These are phyloP conservation scores for Hypoxylon sp. DNA, from an alignment of 2,329 filamentous ascomycete genomes.

Conservation along the genomic window DNA sequence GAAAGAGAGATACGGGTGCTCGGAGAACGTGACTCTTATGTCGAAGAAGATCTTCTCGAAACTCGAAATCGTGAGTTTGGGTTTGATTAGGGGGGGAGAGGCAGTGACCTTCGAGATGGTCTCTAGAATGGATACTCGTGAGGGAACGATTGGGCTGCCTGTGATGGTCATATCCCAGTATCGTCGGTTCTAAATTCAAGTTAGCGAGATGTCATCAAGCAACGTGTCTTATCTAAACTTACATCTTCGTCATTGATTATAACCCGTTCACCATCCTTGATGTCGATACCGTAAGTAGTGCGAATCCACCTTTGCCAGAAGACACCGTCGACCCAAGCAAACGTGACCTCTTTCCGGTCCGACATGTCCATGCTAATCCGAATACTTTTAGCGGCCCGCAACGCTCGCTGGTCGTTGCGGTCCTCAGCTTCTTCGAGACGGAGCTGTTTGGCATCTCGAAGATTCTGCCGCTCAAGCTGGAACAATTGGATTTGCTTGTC, in stretches of 20 bases:
- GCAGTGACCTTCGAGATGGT: conserved; percentile 81
- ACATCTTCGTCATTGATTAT: conserved; percentile 98
- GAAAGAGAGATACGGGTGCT: conserved; percentile 72
- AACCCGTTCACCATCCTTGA: conserved; percentile 88
- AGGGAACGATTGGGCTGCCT: conserved; percentile 90
- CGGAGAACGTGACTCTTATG: conserved; percentile 69
- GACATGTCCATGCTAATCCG: conserved; percentile 91
- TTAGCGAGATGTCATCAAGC: conserved; percentile 54
- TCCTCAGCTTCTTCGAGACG: conserved; percentile 97
- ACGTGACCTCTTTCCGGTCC: conserved; percentile 88
- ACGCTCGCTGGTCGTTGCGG: conserved; percentile 87
- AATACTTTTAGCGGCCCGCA: conserved; percentile 90
- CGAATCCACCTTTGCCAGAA: conserved; percentile 99
- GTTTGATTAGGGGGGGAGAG: conserved; percentile 77
- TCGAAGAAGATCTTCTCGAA: conserved; percentile 81
- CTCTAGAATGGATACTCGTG: conserved; percentile 90
- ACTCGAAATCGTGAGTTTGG: conserved; percentile 82
- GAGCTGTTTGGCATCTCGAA: conserved; percentile 93
- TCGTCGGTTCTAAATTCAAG: conserved; percentile 77
- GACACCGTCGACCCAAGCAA: conserved; percentile 96
- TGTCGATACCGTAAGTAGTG: conserved; percentile 93
- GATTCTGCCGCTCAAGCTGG: conserved; percentile 91
- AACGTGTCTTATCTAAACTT: conserved; percentile 61
- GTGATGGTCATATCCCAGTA: conserved; percentile 96
- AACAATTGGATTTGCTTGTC: conserved; percentile 94